phyloP scores from a whole-genome alignment of 352 stramenopile species.

The Globisporangium alternatum region DNA sequence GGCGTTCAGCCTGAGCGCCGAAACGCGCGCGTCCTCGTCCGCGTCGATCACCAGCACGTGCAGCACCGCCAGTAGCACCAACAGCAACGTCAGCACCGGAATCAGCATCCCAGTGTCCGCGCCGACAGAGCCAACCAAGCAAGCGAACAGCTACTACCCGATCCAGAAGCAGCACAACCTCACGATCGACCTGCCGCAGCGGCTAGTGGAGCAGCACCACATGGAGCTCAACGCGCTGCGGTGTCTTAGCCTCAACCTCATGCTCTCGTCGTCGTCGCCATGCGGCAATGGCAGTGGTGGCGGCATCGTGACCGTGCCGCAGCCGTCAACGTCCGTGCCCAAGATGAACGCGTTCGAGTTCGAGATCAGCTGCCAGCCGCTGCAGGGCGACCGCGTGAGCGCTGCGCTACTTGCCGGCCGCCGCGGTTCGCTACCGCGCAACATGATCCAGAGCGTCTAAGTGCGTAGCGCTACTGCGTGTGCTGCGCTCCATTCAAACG shows the following conservation, averaged over 20 bases:
- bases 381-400: constrained; percentile 14
- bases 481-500: background rate
- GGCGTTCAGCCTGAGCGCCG: constrained; percentile 18
- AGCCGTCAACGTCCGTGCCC: constrained; percentile 18
- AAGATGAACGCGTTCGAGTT: constrained; percentile 18
- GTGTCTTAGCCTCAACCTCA: constrained; percentile 54
- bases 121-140: background rate
- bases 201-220: constrained; percentile 35
- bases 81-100: constrained; percentile 10
- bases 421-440: constrained; percentile 19
- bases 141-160: background rate
- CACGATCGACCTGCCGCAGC: constrained; percentile 19
- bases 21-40: constrained; percentile 18
- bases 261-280: constrained; percentile 27
- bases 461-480: background rate
- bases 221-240: constrained; percentile 45
- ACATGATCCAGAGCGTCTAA: constrained; percentile 29
- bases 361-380: constrained; percentile 13
- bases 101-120: constrained; percentile 13
- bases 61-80: constrained; percentile 2
- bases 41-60: constrained; percentile 8
- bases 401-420: constrained; percentile 14
- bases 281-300: background rate
- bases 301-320: constrained; percentile 11
- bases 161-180: constrained; percentile 16